Base-by-base conservation (phyloP, 163 green algal species). In the Scenedesmus sp. region DNA sequence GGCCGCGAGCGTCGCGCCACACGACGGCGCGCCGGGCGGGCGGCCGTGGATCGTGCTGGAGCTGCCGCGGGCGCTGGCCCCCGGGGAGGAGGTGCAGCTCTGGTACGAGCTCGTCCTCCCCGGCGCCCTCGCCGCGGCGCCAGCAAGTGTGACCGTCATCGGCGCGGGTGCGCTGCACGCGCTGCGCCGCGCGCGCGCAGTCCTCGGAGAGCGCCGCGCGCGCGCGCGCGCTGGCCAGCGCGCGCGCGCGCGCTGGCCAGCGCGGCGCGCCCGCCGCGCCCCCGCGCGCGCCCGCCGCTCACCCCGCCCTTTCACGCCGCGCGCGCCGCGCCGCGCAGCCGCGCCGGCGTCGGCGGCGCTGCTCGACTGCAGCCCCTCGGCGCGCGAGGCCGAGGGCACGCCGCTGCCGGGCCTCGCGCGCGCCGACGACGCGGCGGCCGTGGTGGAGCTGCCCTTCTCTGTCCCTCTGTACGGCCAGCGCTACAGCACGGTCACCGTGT, bases 401-500 rank as follows among this genome's bases (percentile, higher is more conserved):
- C 36, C 18, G 2, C 3, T 77, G 2, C 26, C 44, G 28, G 63
- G 39, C 7, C 39, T 77, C 22, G 48, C 17, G 11, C 26, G 58
- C 22, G 54, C 69, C 15, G 69, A 77, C 14, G 69, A 77, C 24
- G 13, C 31, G 33, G 42, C 53, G 14, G 11, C 3, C 2, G 1
- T 53, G 10, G 54, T 77, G 0, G 33, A 36, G 2, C 54, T 77
- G 20, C 69, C 69, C 0, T 77, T 77, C 42, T 15, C 69, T 36
- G 54, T 77, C 17, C 29, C 5, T 2, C 36, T 77, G 5, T 77
- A 67, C 20, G 69, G 69, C 14, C 29, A 34, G 15, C 26, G n/a
- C 11, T 77, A 77, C 69, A 77, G 3, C 22, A 67, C 53, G 33
- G 69, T 53, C n/a, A 77, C 69, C 34, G 24, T 77, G 22, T 77